Percentiles rank a stretch among this genome's conserved stretches.
Evolutionary conservation across 306 rosid species (phyloP).

Genomic region (Comarum palustre): DNA sequence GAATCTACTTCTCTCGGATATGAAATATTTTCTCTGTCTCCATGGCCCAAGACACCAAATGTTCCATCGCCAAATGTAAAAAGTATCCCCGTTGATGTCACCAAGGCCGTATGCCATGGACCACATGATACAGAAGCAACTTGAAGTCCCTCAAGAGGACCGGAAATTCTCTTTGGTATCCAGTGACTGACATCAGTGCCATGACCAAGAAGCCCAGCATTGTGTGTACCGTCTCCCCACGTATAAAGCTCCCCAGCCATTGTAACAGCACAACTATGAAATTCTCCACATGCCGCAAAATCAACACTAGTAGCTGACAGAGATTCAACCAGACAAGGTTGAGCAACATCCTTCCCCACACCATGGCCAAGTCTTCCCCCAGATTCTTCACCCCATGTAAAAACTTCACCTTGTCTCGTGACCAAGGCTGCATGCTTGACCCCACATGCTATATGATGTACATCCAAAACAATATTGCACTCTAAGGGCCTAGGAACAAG

Average conservation of each 20-base stretch:
- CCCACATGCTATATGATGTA: slow-evolving; percentile 88
- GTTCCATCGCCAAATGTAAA: slow-evolving; percentile 99
- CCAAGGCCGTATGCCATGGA: slow-evolving; percentile 96
- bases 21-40: slow-evolving; percentile 67
- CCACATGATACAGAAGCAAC: slow-evolving; percentile 94
- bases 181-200: slow-evolving; percentile 88
- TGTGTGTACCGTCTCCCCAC: slow-evolving; percentile 97
- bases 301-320: slow-evolving; percentile 63
- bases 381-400: slow-evolving; percentile 99
- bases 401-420: slow-evolving; percentile 93
- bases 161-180: slow-evolving; percentile 87
- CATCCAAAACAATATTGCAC: slow-evolving; percentile 81
- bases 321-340: slow-evolving; percentile 82
- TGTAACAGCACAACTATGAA: slow-evolving; percentile 94
- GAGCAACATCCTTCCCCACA: slow-evolving; percentile 76
- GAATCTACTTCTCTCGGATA: slow-evolving; percentile 89
- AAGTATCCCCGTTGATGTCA: slow-evolving; percentile 78
- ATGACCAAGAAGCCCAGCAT: slow-evolving; percentile 97
- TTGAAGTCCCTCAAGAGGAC: slow-evolving; percentile 90
- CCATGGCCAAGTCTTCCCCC: slow-evolving; percentile 99
- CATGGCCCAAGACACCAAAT: slow-evolving; percentile 94
- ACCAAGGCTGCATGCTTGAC: slow-evolving; percentile 87
- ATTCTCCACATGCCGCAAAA: slow-evolving; percentile 97
- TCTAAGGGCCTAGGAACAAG: slow-evolving; percentile 89
- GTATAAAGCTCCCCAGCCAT: slow-evolving; percentile 87